phyloP scores from a whole-genome alignment of 139 green algal species.

The Picocystis salinarum region DNA sequence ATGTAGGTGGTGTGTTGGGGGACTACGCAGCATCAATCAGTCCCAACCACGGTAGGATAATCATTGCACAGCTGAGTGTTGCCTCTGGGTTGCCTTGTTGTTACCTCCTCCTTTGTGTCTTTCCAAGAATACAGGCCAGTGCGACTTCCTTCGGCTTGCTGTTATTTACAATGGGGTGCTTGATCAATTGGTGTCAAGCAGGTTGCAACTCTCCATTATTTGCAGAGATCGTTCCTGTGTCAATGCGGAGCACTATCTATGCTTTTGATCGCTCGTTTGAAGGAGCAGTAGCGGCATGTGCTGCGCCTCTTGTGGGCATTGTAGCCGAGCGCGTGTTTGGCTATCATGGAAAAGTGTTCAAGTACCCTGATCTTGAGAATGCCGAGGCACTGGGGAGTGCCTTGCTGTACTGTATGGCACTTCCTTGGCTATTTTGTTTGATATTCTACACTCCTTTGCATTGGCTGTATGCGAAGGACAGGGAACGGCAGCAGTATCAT shows the following conservation, averaged over 20 bases:
- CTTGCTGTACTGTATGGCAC: constrained; percentile 32
- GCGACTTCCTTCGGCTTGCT: constrained; percentile 19
- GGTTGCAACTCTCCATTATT: constrained; percentile 66
- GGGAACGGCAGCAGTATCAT: too few relatives aligned
- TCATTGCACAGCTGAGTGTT: constrained; percentile 39
- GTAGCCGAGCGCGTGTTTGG: constrained; percentile 40
- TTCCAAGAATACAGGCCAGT: constrained; percentile 16
- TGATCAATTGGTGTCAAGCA: constrained; percentile 39
- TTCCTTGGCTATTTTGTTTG: constrained; percentile 40
- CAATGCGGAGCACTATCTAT: constrained; percentile 44
- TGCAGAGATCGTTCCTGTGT: constrained; percentile 57
- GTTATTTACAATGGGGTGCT: constrained; percentile 37
- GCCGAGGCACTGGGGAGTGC: constrained; percentile 26
- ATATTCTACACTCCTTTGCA: constrained; percentile 31
- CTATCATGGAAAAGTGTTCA: constrained; percentile 19
- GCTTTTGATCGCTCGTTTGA: constrained; percentile 66
- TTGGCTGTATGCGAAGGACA: constrained; percentile 21
- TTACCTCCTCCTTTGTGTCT: constrained; percentile 33
- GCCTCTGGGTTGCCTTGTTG: constrained; percentile 31
- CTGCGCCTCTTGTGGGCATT: constrained; percentile 38
- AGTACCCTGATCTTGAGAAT: constrained; percentile 15
- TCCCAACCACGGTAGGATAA: constrained; percentile 31
- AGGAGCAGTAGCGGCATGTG: constrained; percentile 23
- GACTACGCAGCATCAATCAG: constrained; percentile 17
- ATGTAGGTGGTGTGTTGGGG: constrained; percentile 47